Evolutionary conservation across 139 green algal species (phyloP).

Genomic region (Deuterostichococcus epilithicus): DNA sequence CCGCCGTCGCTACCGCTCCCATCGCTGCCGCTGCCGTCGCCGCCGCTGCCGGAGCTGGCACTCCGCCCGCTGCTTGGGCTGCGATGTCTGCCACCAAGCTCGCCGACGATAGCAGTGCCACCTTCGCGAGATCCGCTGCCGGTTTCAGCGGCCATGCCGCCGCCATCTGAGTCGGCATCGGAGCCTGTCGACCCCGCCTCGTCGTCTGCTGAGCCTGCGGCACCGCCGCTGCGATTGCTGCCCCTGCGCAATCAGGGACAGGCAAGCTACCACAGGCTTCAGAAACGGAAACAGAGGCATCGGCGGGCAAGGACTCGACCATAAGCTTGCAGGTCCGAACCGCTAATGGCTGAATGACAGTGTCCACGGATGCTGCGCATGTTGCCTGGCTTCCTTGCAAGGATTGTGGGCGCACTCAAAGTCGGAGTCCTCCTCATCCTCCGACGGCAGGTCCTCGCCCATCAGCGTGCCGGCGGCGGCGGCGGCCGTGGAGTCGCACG

Average conservation of each 20-base stretch:
- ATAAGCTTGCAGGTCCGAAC: too few relatives aligned
- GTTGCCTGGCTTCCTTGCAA: background rate
- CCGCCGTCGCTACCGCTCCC: background rate
- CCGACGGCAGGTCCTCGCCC: constrained; percentile 30
- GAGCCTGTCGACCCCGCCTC: too few relatives aligned
- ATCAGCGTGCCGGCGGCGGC: constrained; percentile 6
- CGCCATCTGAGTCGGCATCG: too few relatives aligned
- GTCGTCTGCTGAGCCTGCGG: too few relatives aligned
- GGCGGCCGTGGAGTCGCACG: background rate
- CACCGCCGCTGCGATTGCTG: too few relatives aligned
- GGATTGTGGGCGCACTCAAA: constrained; percentile 9
- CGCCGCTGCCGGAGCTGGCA: background rate
- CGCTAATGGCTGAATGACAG: too few relatives aligned
- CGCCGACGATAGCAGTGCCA: constrained; percentile 7
- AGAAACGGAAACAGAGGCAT: too few relatives aligned
- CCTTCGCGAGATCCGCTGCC: background rate
- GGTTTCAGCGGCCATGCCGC: background rate
- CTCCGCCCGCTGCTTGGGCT: background rate
- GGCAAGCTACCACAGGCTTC: too few relatives aligned
- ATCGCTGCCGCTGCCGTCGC: background rate
- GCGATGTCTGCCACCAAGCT: background rate
- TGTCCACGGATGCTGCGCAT: background rate
- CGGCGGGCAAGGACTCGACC: too few relatives aligned
- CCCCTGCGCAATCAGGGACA: too few relatives aligned
- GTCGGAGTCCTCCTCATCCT: constrained; percentile 43